Evolutionary conservation across 768 basidiomycete genomes (phyloP).

Genomic region (Coprinopsis marcescibilis): DNA sequence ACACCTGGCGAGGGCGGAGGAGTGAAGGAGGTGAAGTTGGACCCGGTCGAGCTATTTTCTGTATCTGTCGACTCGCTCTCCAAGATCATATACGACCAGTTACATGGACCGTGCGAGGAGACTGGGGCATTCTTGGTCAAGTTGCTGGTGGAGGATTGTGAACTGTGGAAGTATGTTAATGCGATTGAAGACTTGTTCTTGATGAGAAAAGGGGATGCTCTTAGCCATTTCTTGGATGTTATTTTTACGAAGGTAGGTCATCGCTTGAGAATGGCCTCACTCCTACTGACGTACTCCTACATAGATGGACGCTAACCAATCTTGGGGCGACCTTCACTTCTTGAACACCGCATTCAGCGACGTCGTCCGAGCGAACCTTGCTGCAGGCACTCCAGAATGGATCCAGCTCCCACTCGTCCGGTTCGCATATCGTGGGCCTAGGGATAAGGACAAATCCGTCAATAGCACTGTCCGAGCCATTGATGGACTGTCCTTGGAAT

Average conservation of each 20-base stretch:
- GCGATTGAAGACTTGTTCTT: constrained; percentile 67
- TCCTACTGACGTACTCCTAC: not conserved
- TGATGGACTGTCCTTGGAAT: constrained; percentile 68
- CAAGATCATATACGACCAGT: constrained; percentile 53
- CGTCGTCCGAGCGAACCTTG: constrained; percentile 44
- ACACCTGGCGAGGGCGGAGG: no score
- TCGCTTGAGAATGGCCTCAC: not conserved
- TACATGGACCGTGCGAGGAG: constrained; percentile 50
- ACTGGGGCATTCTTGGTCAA: constrained; percentile 48
- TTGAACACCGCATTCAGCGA: constrained; percentile 74
- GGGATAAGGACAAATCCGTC: constrained; percentile 39
- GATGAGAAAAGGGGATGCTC: constrained; percentile 73
- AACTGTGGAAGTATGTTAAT: constrained; percentile 52
- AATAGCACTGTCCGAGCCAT: constrained; percentile 56
- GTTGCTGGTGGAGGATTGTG: constrained; percentile 64
- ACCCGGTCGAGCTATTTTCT: constrained; percentile 26
- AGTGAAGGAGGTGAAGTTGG: no score
- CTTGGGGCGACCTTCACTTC: constrained; percentile 81
- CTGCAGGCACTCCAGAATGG: constrained; percentile 42
- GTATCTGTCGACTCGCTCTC: constrained; percentile 61
- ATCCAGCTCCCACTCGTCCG: constrained; percentile 67
- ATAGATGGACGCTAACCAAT: constrained; percentile 69
- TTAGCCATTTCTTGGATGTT: constrained; percentile 69
- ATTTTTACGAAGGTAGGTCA: constrained; percentile 62
- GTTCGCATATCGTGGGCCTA: constrained; percentile 55